These are phyloP conservation scores for Cladobotryum mycophilum DNA, from an alignment of 2,329 filamentous ascomycete species.

Conservation along the genomic window DNA sequence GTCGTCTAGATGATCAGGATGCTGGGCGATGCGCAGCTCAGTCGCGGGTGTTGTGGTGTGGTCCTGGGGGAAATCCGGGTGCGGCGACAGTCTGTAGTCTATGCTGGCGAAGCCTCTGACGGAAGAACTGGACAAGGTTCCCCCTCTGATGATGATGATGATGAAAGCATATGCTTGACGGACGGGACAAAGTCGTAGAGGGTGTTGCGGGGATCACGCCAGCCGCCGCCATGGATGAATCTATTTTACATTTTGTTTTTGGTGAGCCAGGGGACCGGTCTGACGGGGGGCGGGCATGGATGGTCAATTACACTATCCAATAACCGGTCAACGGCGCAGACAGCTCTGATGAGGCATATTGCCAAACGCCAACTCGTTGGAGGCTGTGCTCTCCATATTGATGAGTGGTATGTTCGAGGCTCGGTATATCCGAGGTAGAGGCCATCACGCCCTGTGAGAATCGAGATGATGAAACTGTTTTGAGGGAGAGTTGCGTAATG, in stretches of 20 bases:
- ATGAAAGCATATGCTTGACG: conserved; percentile 36
- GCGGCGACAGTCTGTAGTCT: conserved; percentile 55
- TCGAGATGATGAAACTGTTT: not conserved
- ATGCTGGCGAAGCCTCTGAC: conserved; percentile 59
- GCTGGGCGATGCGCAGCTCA: conserved; percentile 39
- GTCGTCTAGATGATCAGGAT: conserved; percentile 56
- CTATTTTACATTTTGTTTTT: conserved; percentile 18
- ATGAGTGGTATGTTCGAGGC: conserved; percentile 28
- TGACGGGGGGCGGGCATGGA: not conserved
- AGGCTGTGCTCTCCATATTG: conserved; percentile 35
- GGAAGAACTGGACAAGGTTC: conserved; percentile 20
- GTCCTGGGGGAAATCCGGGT: conserved; percentile 38
- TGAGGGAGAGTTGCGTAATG: not conserved
- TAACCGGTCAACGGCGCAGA: conserved; percentile 16
- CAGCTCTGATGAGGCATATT: conserved; percentile 18
- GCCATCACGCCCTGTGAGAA: not conserved
- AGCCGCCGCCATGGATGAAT: conserved; percentile 58
- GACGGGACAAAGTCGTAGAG: conserved; percentile 40
- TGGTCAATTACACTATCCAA: conserved; percentile 32
- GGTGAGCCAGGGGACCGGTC: conserved; percentile 12
- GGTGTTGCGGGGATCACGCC: conserved; percentile 51
- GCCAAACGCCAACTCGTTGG: conserved; percentile 43
- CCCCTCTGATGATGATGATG: no score
- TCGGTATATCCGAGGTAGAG: conserved; percentile 11
- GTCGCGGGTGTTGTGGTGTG: conserved; percentile 18